Base-by-base conservation (phyloP, 495 filamentous ascomycete genomes). In the Hyaloscypha hepaticicola region DNA sequence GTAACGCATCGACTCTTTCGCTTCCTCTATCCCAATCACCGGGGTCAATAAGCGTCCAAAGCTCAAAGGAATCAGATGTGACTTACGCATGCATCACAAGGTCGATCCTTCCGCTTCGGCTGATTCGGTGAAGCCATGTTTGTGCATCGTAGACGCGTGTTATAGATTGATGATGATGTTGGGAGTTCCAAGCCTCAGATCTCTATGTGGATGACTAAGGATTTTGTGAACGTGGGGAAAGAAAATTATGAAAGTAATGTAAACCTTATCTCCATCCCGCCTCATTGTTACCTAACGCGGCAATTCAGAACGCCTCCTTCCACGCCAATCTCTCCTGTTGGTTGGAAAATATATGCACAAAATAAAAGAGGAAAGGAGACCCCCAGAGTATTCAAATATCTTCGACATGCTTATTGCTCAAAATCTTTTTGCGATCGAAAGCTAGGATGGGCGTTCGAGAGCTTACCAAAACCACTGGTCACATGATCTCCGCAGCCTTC, bases 1-100 rank as follows among this genome's bases (percentile, higher is more conserved):
- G 96, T 90, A 55, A 94, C 91, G 78, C 95, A 99, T 70, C 93
- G 88, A 71, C 87, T 90, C 76, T 93, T 92, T 72, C 92, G 81
- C 76, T 85, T 85, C 61, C 92, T 83, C 69, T 71, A 50, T 66
- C 14, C 19, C 33, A 25, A 56, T 12, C 0, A 24, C 7, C 29
- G 6, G n/a, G 0, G 33, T 67, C 31, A 63, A 45, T 34, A 55
- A 53, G 1, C 8, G 2, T 24, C 29, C 11, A 27, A 48, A 24
- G 48, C 12, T 26, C 19, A 28, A 14, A 11, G 28, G 19, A 41
- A 26, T 49, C 19, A 33, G 55, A 50, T n/a, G 1, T 63, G 6
- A 67, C 69, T 63, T 67, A 69, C 69, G 78, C 95, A 99, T 48
- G 90, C 75, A 69, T 80, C 81, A 71, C 82, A 85, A 28, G 80